Evolutionary conservation across 75 land plant species (phyloP).

Genomic region (Picea sitchensis): DNA sequence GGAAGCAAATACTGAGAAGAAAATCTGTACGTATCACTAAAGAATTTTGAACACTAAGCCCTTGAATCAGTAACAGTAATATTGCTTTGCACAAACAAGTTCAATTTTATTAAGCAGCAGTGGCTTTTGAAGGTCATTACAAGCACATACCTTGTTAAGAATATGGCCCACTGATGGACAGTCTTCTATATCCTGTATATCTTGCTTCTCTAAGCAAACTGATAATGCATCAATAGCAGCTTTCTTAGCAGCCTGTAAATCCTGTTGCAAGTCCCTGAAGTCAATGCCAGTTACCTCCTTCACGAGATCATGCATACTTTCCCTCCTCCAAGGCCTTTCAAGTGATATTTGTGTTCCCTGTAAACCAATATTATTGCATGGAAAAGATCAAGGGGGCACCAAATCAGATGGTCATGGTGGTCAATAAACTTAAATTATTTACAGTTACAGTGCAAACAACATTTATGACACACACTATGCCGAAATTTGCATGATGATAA

Average conservation of each 20-base stretch:
- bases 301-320: conserved; percentile 87
- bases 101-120: background rate
- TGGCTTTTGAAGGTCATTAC: background rate
- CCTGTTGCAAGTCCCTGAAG: conserved; percentile 45
- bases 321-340: conserved; percentile 90
- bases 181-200: conserved; percentile 23
- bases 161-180: conserved; percentile 74
- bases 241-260: conserved; percentile 62
- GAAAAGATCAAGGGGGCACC: too few relatives aligned
- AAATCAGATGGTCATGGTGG: too few relatives aligned
- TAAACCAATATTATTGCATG: background rate
- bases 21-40: background rate
- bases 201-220: conserved; percentile 17
- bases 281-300: conserved; percentile 77
- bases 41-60: background rate
- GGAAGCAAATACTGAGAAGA: background rate
- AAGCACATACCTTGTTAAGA: conserved; percentile 66
- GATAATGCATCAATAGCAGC: conserved; percentile 35
- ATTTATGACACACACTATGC: too few relatives aligned
- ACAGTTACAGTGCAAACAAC: too few relatives aligned
- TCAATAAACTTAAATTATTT: too few relatives aligned
- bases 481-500: too few relatives aligned
- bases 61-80: background rate
- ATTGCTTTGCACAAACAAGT: conserved; percentile 1
- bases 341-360: conserved; percentile 54